phyloP scores from a whole-genome alignment of 306 rosid species.

The Cicer judaicum region DNA sequence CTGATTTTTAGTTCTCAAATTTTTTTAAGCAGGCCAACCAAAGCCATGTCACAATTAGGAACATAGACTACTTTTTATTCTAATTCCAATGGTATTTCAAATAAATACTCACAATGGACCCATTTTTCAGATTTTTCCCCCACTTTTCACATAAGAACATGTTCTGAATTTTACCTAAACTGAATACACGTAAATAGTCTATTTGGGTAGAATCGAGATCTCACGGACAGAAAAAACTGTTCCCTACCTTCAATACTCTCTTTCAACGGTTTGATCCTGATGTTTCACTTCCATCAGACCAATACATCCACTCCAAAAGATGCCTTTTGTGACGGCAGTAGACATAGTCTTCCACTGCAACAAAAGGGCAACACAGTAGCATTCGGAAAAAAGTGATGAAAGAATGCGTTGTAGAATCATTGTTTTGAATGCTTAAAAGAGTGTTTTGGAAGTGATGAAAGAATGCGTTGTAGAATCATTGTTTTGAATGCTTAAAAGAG shows the following conservation, averaged over 20 bases:
- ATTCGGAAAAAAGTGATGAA: background rate
- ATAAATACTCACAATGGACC: too few relatives aligned
- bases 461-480: background rate
- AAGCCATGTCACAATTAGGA: too few relatives aligned
- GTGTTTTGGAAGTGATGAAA: conserved; percentile 5
- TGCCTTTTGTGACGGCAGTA: background rate
- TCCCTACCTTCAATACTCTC: background rate
- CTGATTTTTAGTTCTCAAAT: too few relatives aligned
- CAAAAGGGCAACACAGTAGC: background rate
- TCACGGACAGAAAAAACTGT: background rate
- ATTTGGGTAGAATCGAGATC: background rate
- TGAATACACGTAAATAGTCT: too few relatives aligned
- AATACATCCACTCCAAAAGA: background rate
- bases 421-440: conserved; percentile 4
- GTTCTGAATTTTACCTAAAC: too few relatives aligned
- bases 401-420: background rate
- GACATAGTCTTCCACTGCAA: background rate
- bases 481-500: background rate
- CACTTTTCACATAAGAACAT: too few relatives aligned
- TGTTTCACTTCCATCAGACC: background rate
- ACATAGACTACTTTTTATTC: too few relatives aligned
- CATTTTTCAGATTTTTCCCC: too few relatives aligned
- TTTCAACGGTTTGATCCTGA: background rate
- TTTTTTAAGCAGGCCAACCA: too few relatives aligned
- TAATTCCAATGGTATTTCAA: too few relatives aligned